Evolutionary conservation across 2,329 filamentous ascomycete genomes (phyloP).

Genomic region (Pezicula neosporulosa): DNA sequence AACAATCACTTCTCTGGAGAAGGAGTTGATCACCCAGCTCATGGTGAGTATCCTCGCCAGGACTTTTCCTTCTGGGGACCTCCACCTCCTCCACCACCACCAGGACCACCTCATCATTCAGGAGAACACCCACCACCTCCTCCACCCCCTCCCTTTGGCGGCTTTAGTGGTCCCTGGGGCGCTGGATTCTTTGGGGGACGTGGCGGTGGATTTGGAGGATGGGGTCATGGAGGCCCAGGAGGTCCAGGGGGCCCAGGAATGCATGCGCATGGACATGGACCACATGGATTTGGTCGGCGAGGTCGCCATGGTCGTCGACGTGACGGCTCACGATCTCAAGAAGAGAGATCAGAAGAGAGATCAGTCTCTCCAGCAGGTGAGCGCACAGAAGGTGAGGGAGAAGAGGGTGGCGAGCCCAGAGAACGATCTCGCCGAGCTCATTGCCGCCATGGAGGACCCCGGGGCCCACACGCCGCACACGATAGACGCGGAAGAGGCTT

Average conservation of each 20-base stretch:
- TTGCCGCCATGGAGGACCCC: neutral
- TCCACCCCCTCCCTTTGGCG: constrained; percentile 5
- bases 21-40: constrained; percentile 24
- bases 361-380: constrained; percentile 17
- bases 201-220: constrained; percentile 16
- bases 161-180: constrained; percentile 16
- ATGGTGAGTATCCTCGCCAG: constrained; percentile 1
- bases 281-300: constrained; percentile 11
- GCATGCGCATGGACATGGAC: constrained; percentile 10
- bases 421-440: constrained; percentile 7
- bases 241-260: constrained; percentile 12
- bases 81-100: constrained; percentile 6
- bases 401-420: constrained; percentile 10
- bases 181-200: constrained; percentile 12
- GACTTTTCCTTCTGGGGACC: constrained; percentile 5
- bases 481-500: constrained; percentile 3
- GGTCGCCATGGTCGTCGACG: constrained; percentile 14
- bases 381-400: constrained; percentile 1
- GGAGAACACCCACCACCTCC: constrained; percentile 1
- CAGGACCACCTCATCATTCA: constrained; percentile 1
- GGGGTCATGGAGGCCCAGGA: constrained; percentile 20
- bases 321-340: constrained; percentile 9
- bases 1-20: constrained; percentile 10
- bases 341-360: constrained; percentile 2
- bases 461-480: constrained; percentile 11